Percentiles rank a stretch among this genome's conserved stretches.
These are phyloP conservation scores for Venturiaceae sp. DNA, from an alignment of 2,329 filamentous ascomycete genomes.

Conservation along the genomic window DNA sequence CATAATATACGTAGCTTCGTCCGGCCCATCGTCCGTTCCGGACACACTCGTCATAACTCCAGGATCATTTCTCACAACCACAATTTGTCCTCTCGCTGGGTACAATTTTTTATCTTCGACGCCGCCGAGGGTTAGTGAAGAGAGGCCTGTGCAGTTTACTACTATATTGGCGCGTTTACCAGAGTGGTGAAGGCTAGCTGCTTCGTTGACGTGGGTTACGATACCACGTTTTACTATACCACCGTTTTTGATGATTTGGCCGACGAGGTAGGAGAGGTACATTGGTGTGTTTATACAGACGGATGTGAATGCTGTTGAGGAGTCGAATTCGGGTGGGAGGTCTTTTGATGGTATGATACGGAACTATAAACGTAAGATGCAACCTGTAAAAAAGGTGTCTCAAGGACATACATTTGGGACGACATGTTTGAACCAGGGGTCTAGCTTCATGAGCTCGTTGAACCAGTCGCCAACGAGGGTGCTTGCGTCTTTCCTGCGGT, in stretches of 20 bases:
- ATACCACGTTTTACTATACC: constrained; percentile 43
- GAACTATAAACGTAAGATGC: background rate
- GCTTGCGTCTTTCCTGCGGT: constrained; percentile 52
- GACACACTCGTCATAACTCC: constrained; percentile 60
- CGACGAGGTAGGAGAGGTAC: constrained; percentile 78
- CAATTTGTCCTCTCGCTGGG: constrained; percentile 74
- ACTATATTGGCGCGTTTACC: constrained; percentile 55
- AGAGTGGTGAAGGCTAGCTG: constrained; percentile 48
- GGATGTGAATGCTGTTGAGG: constrained; percentile 67
- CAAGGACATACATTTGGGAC: constrained; percentile 51
- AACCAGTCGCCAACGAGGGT: constrained; percentile 49
- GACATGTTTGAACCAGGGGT: constrained; percentile 65
- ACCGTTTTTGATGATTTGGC: constrained; percentile 66
- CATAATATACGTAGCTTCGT: constrained; percentile 76
- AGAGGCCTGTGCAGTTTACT: constrained; percentile 78
- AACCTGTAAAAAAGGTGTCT: background rate
- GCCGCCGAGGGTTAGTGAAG: constrained; percentile 66
- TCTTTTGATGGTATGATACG: constrained; percentile 42
- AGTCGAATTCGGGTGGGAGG: constrained; percentile 40
- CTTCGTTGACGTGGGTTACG: constrained; percentile 61
- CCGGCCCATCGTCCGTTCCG: constrained; percentile 61
- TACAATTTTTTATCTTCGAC: constrained; percentile 65
- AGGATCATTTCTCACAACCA: constrained; percentile 71
- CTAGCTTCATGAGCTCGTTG: constrained; percentile 53
- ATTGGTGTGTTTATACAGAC: constrained; percentile 86